Evolutionary conservation across 345 rosid genomes (phyloP), one percentile per base, ranked within the genome.

Genomic region (Ceriops decandra): DNA sequence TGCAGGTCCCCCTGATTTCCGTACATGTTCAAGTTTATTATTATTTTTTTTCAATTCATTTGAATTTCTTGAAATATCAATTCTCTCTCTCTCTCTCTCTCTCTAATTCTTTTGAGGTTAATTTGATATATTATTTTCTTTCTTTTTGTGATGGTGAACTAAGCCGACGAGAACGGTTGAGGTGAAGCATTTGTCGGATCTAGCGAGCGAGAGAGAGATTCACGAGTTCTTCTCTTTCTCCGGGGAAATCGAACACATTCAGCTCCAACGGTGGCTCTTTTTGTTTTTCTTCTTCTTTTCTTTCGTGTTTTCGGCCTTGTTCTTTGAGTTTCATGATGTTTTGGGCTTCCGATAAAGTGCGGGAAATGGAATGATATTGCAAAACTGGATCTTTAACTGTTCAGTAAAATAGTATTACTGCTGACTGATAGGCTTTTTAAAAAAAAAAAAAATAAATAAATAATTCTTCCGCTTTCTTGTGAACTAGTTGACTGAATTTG

Each of bases 181-280:
- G 76, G 99, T 95, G 60, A 80, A 77, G 82, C 79, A 85, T 56
- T 66, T 95, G 16, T 95, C 99, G 78, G 99, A 95, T 95, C 97
- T 95, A 81, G 96, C 96, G 0, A 90, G 80, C 21, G 95, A 90
- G 86, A 86, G 96, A n/a, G 99, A 95, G 88, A 85, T 91, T 88
- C 90, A 86, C 69, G 99, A 95, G 87, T 95, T 95, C 79, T 95
- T 95, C 87, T 95, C 99, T 53, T 91, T 90, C 76, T 87, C 99
- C 42, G 99, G 99, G 28, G 95, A 85, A 70, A 87, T 95, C 66
- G 90, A 95, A 28, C 88, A 72, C 73, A 77, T 91, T 68, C 74
- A 85, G 75, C 81, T 91, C 71, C 80, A 17, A 9, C 72, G 86
- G 99, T 95, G 70, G 36, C 77, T 62, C 54, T 20, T 30, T 28